phyloP scores from a whole-genome alignment of 257 asterid species.

The Galeopsis tetrahit region DNA sequence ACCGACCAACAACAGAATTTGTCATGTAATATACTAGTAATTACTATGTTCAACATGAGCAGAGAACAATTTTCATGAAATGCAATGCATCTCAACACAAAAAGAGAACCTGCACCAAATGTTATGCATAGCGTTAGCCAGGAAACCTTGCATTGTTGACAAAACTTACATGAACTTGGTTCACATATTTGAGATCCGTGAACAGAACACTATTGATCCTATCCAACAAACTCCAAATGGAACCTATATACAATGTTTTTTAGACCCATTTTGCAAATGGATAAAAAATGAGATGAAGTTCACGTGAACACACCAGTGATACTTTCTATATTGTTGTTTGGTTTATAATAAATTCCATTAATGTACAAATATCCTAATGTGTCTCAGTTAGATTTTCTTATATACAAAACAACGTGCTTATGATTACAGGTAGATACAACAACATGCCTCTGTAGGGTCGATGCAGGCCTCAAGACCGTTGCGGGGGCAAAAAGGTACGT shows the following conservation, averaged over 20 bases:
- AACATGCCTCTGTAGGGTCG: slow-evolving; percentile 52
- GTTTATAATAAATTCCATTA: not conserved
- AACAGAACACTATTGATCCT: too few species aligned
- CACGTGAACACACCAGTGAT: too few species aligned
- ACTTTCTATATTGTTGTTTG: not conserved
- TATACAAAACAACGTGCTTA: not conserved
- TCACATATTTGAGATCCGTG: too few species aligned
- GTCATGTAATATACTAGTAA: not conserved
- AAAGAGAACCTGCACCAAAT: not conserved
- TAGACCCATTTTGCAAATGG: too few species aligned
- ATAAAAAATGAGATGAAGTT: too few species aligned
- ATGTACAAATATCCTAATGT: slow-evolving; percentile 14
- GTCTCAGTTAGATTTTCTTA: slow-evolving; percentile 6
- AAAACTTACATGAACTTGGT: too few species aligned
- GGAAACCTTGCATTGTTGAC: not conserved
- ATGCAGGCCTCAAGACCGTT: slow-evolving; percentile 51
- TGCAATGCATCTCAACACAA: not conserved
- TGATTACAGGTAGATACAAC: slow-evolving; percentile 48
- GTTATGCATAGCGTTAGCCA: not conserved
- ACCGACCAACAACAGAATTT: slow-evolving; percentile 9
- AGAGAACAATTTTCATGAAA: not conserved
- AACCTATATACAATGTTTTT: too few species aligned
- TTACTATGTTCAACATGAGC: slow-evolving; percentile 3
- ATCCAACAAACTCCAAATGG: too few species aligned
- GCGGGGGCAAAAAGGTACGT: slow-evolving; percentile 48